phyloP scores from a whole-genome alignment of 2,329 filamentous ascomycete species.

The Exutisphaerella laricina region DNA sequence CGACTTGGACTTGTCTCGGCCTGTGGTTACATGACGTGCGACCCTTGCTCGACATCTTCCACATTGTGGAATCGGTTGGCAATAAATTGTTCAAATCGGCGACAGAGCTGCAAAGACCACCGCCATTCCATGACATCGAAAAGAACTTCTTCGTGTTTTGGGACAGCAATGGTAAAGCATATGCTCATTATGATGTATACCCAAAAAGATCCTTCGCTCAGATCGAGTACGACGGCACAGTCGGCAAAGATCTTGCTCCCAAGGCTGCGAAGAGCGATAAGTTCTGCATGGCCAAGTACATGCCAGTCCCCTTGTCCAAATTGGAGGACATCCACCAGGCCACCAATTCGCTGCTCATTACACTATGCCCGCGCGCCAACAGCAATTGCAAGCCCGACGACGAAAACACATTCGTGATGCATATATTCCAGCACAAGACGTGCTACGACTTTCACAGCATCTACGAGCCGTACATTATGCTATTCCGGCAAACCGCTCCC shows the following conservation, averaged over 20 bases:
- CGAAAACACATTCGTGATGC: constrained; percentile 52
- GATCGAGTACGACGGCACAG: constrained; percentile 42
- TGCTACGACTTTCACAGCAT: constrained; percentile 45
- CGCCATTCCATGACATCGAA: constrained; percentile 44
- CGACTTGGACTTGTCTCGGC: constrained; percentile 50
- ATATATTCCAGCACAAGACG: constrained; percentile 52
- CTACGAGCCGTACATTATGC: constrained; percentile 53
- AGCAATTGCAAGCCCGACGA: constrained; percentile 39
- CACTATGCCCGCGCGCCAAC: constrained; percentile 49
- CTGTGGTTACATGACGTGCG: constrained; percentile 54
- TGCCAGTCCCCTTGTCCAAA: constrained; percentile 20
- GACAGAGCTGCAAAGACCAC: constrained; percentile 50
- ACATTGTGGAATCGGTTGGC: constrained; percentile 15
- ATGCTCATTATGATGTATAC: constrained; percentile 50
- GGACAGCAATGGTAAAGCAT: constrained; percentile 44
- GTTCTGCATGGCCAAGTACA: constrained; percentile 44
- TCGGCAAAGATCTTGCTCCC: constrained; percentile 45
- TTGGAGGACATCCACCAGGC: constrained; percentile 51
- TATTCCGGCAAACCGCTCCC: constrained; percentile 45
- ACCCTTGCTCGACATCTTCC: constrained; percentile 39
- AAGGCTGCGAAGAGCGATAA: constrained; percentile 37
- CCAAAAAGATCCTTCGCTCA: constrained; percentile 49
- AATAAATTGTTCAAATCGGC: constrained; percentile 40
- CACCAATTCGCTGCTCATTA: constrained; percentile 54
- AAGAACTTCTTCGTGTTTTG: constrained; percentile 62